These are phyloP conservation scores for Coniella lustricola DNA, from an alignment of 2,329 filamentous ascomycete genomes.

Conservation along the genomic window DNA sequence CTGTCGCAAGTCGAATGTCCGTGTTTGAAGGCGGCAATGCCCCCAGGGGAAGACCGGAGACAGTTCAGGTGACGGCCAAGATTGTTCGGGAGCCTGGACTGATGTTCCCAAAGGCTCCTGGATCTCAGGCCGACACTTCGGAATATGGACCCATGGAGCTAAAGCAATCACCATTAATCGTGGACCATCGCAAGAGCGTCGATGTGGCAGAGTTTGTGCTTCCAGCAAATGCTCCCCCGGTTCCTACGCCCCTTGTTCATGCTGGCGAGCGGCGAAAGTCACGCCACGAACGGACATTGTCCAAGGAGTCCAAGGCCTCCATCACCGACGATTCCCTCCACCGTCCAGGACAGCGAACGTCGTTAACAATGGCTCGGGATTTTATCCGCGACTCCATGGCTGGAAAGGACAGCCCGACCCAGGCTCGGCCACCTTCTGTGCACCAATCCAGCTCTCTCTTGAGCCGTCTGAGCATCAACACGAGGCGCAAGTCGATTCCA, in stretches of 20 bases:
- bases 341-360: constrained; percentile 43
- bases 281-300: constrained; percentile 41
- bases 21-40: constrained; percentile 44
- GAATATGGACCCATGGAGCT: constrained; percentile 45
- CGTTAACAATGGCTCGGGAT: constrained; percentile 51
- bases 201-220: constrained; percentile 24
- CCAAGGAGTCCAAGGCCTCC: constrained; percentile 28
- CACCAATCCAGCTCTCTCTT: constrained; percentile 42
- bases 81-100: constrained; percentile 63
- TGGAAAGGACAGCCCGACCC: constrained; percentile 26
- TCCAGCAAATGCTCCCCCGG: constrained; percentile 19
- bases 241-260: constrained; percentile 15
- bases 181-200: constrained; percentile 45
- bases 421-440: constrained; percentile 37
- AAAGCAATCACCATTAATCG: constrained; percentile 51
- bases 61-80: constrained; percentile 80
- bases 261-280: constrained; percentile 32
- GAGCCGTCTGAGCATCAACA: constrained; percentile 60
- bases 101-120: constrained; percentile 32
- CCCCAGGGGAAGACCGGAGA: constrained; percentile 54
- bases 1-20: constrained; percentile 48
- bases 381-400: constrained; percentile 49
- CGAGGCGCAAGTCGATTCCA: constrained; percentile 45
- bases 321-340: constrained; percentile 22
- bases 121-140: constrained; percentile 32